Evolutionary conservation across 805 yeast species (phyloP).

Genomic region (Scheffersomyces stipitis): DNA sequence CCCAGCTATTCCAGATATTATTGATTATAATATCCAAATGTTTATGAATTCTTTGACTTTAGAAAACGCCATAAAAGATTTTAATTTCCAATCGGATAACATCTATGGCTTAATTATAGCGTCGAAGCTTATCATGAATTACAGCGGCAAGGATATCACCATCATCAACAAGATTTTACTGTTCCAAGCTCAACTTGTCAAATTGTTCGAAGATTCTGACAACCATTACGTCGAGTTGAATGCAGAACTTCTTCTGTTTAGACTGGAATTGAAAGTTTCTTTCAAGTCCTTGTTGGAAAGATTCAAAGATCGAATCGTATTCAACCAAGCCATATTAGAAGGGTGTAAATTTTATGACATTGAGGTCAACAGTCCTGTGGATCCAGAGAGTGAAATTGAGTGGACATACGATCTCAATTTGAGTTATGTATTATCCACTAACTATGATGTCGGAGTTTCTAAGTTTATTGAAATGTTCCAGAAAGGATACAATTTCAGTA

Average conservation of each 20-base stretch:
- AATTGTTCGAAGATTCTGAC: constrained; percentile 40
- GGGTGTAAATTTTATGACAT: constrained; percentile 9
- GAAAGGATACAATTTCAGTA: constrained; percentile 31
- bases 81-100: constrained; percentile 29
- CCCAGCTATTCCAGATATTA: constrained; percentile 5
- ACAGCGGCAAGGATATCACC: constrained; percentile 7
- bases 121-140: constrained; percentile 21
- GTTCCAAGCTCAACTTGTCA: constrained; percentile 29
- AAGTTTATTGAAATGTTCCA: constrained; percentile 27
- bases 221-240: constrained; percentile 33
- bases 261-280: constrained; percentile 3
- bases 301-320: neutral
- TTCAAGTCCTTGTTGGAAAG: constrained; percentile 11
- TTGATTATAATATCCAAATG: constrained; percentile 14
- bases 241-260: constrained; percentile 9
- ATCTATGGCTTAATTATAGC: constrained; percentile 29
- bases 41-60: constrained; percentile 32
- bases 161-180: constrained; percentile 21
- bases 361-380: neutral
- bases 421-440: constrained; percentile 24
- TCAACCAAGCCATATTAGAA: constrained; percentile 12
- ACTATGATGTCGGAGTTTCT: constrained; percentile 23
- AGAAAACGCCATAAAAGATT: constrained; percentile 21
- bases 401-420: constrained; percentile 22
- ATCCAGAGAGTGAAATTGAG: constrained; percentile 1